Conservation (phyloP, 805 yeast species). For the Candida broadrunensis region DNA sequence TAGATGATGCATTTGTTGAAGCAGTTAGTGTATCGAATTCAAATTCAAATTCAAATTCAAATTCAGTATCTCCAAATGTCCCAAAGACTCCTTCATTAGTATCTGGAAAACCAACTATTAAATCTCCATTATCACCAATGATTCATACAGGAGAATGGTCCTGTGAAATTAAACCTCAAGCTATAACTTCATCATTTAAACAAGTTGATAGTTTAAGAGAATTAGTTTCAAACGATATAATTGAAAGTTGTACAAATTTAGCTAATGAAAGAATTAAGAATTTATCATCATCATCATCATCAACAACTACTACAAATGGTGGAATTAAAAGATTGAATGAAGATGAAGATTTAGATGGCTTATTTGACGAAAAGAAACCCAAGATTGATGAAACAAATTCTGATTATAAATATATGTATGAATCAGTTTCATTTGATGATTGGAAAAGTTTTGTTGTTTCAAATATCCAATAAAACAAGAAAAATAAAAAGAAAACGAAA, state of each 20-base stretch:
- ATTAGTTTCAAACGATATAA: slow-evolving; percentile 22
- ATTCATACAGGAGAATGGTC: slow-evolving; percentile 32
- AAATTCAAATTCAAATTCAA: slow-evolving; percentile 5
- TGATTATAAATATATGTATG: slow-evolving; percentile 19
- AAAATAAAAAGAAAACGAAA: too few species aligned
- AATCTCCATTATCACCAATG: slow-evolving; percentile 39
- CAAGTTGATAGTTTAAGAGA: slow-evolving; percentile 40
- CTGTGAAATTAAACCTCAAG: slow-evolving; percentile 44
- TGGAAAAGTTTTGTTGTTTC: slow-evolving; percentile 29
- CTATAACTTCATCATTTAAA: slow-evolving; percentile 44
- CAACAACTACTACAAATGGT: neutral
- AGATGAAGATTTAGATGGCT: slow-evolving; percentile 30
- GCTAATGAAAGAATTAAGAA: slow-evolving; percentile 6
- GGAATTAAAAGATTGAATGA: slow-evolving; percentile 1
- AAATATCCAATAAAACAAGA: slow-evolving; percentile 8
- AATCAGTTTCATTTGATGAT: slow-evolving; percentile 33
- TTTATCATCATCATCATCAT: too few species aligned
- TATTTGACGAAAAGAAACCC: slow-evolving; percentile 35
- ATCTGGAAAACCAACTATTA: slow-evolving; percentile 8
- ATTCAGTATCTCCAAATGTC: too few species aligned
- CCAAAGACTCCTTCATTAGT: slow-evolving; percentile 3
- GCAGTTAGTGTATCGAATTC: slow-evolving; percentile 19
- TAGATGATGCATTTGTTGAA: slow-evolving; percentile 30
- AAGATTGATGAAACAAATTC: slow-evolving; percentile 11
- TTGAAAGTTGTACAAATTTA: slow-evolving; percentile 18